These are phyloP conservation scores for Pythium volutum DNA, from an alignment of 352 stramenopile species.

Conservation along the genomic window DNA sequence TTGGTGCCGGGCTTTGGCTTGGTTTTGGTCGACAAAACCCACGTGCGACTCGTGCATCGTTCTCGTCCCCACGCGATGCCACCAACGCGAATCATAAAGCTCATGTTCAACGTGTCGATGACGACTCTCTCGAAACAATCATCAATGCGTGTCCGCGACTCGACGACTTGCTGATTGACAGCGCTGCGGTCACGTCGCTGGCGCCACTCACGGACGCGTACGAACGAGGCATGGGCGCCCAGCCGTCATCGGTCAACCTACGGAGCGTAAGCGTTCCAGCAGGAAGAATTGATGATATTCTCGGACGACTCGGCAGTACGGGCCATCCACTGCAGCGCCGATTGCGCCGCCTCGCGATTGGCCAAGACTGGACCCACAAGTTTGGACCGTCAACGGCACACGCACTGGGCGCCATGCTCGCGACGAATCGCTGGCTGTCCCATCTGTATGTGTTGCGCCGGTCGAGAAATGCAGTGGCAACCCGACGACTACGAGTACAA, in stretches of 20 bases:
- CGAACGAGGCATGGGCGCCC: background rate
- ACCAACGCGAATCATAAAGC: background rate
- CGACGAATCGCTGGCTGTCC: background rate
- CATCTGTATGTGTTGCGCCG: background rate
- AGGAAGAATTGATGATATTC: background rate
- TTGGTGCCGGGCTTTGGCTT: constrained; percentile 3
- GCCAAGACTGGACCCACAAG: background rate
- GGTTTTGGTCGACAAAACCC: background rate
- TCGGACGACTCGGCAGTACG: background rate
- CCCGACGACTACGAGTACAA: background rate
- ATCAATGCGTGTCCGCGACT: constrained; percentile 3
- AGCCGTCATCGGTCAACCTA: background rate
- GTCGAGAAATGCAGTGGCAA: background rate
- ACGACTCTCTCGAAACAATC: no score
- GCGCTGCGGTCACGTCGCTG: background rate
- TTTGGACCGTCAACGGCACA: background rate
- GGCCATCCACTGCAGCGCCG: background rate
- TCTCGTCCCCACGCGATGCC: no score
- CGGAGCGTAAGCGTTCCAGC: background rate
- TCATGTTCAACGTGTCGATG: background rate
- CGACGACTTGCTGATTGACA: background rate
- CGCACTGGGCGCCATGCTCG: background rate
- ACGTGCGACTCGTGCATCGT: background rate
- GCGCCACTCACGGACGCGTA: background rate
- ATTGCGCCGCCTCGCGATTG: background rate